Percentiles rank a stretch among this genome's conserved stretches.
Evolutionary conservation across 1,139 yeast species (phyloP).

Genomic region (Suhomyces bokatorum): DNA sequence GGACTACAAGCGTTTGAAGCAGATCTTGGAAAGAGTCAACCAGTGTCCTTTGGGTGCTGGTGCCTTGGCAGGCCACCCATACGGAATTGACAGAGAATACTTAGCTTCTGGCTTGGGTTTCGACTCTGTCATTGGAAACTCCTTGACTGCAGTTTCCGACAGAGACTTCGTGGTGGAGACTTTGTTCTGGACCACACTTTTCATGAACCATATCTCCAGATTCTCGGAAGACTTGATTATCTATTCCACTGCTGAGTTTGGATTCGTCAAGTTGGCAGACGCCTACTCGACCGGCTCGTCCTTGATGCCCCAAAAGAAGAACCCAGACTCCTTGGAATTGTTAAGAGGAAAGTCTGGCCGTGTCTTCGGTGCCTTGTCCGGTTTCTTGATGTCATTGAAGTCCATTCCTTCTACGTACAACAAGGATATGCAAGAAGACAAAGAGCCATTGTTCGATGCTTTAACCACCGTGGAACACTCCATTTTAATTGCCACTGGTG

Average conservation of each 20-base stretch:
- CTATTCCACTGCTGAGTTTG: conserved; percentile 96
- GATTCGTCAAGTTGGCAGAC: conserved; percentile 88
- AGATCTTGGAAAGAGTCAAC: conserved; percentile 80
- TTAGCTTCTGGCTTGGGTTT: conserved; percentile 80
- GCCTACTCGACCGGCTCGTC: conserved; percentile 99
- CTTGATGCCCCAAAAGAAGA: conserved; percentile 98
- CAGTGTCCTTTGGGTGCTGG: conserved; percentile 94
- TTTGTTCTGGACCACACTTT: conserved; percentile 95
- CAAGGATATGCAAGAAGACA: conserved; percentile 98
- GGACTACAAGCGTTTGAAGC: conserved; percentile 81
- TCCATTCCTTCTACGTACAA: conserved; percentile 96
- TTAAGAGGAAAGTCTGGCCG: conserved; percentile 97
- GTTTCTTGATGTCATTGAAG: conserved; percentile 93
- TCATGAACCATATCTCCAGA: conserved; percentile 93
- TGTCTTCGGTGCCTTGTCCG: conserved; percentile 91
- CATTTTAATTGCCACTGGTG: conserved; percentile 92
- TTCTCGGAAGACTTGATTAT: conserved; percentile 93
- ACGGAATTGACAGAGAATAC: conserved; percentile 92
- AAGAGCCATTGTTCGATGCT: conserved; percentile 94
- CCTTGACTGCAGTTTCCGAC: conserved; percentile 92
- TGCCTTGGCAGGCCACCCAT: conserved; percentile 98
- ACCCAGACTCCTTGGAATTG: conserved; percentile 93
- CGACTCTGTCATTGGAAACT: conserved; percentile 85
- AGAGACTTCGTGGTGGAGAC: conserved; percentile 96
- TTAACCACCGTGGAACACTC: conserved; percentile 91